Evolutionary conservation across 371 early-diverging fungal species (phyloP).

Genomic region (Dichotomocladium elegans): DNA sequence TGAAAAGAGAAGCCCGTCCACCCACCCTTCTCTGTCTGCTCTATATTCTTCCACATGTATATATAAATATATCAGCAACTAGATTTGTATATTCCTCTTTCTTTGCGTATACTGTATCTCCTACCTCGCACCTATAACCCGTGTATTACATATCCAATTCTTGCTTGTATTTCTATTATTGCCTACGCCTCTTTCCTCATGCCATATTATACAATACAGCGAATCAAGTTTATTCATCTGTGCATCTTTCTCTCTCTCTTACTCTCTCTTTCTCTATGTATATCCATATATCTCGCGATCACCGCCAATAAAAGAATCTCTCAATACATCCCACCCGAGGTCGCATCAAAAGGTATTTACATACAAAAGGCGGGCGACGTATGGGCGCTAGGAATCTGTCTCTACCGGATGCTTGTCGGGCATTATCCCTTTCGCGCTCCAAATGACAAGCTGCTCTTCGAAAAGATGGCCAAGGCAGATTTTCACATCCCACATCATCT

Average conservation of each 20-base stretch:
- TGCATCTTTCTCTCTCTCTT: no score
- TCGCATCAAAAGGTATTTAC: constrained; percentile 15
- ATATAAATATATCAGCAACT: no score
- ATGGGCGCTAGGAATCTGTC: constrained; percentile 40
- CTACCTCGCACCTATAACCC: no score
- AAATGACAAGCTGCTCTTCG: constrained; percentile 32
- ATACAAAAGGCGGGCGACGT: constrained; percentile 29
- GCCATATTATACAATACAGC: no score
- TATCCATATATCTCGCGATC: not conserved
- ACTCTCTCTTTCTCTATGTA: no score
- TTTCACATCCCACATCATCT: constrained; percentile 32
- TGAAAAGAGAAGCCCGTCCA: no score
- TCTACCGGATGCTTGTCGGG: constrained; percentile 36
- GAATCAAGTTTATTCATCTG: no score
- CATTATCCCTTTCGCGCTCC: constrained; percentile 35
- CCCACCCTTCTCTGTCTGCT: no score
- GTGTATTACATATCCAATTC: no score
- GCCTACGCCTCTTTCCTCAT: no score
- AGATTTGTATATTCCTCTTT: no score
- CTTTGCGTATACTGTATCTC: no score
- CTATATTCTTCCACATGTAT: not conserved
- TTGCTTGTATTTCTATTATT: not conserved
- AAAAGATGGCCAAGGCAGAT: constrained; percentile 33
- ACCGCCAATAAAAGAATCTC: not conserved
- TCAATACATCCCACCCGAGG: constrained; percentile 38